Base-by-base conservation (phyloP, 352 stramenopile genomes). In the Peronosclerospora sorghi region DNA sequence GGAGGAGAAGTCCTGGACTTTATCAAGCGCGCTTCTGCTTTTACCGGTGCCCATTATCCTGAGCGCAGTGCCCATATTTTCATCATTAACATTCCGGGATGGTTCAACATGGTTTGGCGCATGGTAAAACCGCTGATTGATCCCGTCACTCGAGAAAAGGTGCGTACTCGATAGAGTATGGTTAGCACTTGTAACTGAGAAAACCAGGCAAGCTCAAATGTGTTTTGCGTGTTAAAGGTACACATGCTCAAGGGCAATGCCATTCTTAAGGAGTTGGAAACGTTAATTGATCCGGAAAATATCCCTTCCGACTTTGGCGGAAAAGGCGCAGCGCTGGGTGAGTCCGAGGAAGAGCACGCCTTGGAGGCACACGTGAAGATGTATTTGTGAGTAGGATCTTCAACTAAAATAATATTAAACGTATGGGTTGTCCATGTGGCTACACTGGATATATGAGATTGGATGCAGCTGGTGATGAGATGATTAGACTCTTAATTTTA, bases 1-100 rank as follows among this genome's bases (percentile, higher is more conserved):
- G 79, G 77, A 13, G 82, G 82, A 14, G 80, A 94, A 32, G 82
- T 92, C 20, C 60, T 94, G 40, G 80, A 93, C 44, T 94, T 94
- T 42, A 89, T 94, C 57, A 87, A 87, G 56, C 73, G 71, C 20
- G 78, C 79, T 6, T 89, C 78, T 10, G 65, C 62, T 8, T 90
- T 95, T 53, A 96, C 95, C 21, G 86, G 81, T 32, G 65, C 74
- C 4, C 86, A 98, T 60, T 98, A 96, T 66, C 92, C 90, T 5
- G 84, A 96, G 55, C 73, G 92, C 24, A 94, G 83, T 34, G 84
- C 92, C 40, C 88, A 95, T 48, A 98, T 96, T 48, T 88, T 97
- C 34, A 89, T 97, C 35, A 83, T 98, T 43, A 98, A 98, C 71
- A 93, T 96, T 21, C 92, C 92, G 0, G 80, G 73, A 39, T 98